Evolutionary conservation across 1,284 basidiomycete genomes (phyloP), one percentile per base, ranked within the genome.

Genomic region (Schizophyllum commune): DNA sequence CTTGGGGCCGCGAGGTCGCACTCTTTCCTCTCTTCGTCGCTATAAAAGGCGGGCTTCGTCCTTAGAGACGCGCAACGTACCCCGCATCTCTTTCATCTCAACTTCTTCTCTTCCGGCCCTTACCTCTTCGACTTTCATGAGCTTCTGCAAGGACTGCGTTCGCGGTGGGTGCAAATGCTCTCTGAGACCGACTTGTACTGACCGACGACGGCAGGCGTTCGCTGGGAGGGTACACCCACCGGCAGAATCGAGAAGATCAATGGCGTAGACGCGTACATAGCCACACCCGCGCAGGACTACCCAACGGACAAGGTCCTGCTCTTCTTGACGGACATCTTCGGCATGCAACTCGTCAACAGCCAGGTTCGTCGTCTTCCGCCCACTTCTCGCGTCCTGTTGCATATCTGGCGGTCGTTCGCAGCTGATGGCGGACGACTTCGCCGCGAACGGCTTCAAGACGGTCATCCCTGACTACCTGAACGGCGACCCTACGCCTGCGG

Each of bases 401-500:
- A 13, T 13, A 13, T 39, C 34, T 20, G 32, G n/a, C 19, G 27
- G 7, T 11, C 27, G 15, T 8, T 5, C 6, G 15, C 67, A 88
- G 85, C 77, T 88, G 32, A 74, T 89, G 34, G 83, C 79, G 13
- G 91, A 93, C 68, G 85, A 84, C 68, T 92, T 86, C 72, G 89
- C 90, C 17, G 76, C 75, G 32, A 87, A 89, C 65, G 90, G 89
- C 11, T 88, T 83, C 78, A 83, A 84, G 78, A 80, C 79, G 7
- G 75, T 87, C 62, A 66, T 80, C 13, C 80, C 82, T 0, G 85
- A 89, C 71, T 79, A 84, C 66, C 74, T 90, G 57, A 76, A 82
- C 68, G 86, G 81, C 52, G 88, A 90, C 68, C 71, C 83, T 15
- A 68, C 84, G 55, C 73, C 78, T 8, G 61, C 73, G 3, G 73